phyloP scores from a whole-genome alignment of 352 stramenopile species.

The Phytophthora uliginosa region DNA sequence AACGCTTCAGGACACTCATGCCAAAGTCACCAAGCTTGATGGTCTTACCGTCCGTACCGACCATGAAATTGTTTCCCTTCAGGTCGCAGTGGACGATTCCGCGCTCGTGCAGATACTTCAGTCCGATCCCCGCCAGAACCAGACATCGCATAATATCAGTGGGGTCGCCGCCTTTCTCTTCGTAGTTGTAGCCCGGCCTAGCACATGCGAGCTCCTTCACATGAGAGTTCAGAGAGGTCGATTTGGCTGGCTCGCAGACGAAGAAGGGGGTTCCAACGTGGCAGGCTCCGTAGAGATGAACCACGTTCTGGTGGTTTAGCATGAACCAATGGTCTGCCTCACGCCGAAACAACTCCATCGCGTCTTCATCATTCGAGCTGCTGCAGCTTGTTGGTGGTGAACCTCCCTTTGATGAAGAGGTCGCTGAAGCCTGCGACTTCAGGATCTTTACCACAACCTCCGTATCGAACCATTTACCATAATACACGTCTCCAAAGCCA shows the following conservation, averaged over 20 bases:
- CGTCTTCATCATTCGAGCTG: constrained; percentile 19
- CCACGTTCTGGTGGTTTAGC: constrained; percentile 42
- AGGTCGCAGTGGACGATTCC: constrained; percentile 48
- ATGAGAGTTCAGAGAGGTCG: constrained; percentile 26
- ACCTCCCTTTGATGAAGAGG: background rate
- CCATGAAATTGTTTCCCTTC: constrained; percentile 48
- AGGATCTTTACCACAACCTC: constrained; percentile 44
- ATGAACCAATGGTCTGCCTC: constrained; percentile 45
- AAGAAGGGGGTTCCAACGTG: constrained; percentile 42
- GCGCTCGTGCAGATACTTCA: constrained; percentile 46
- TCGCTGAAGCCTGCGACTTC: constrained; percentile 6
- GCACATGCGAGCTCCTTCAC: constrained; percentile 26
- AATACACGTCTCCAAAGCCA: constrained; percentile 33
- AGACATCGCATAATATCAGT: constrained; percentile 39
- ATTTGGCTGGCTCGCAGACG: constrained; percentile 39
- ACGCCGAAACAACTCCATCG: constrained; percentile 33
- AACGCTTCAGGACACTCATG: constrained; percentile 40
- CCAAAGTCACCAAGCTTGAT: constrained; percentile 47
- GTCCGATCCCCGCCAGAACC: constrained; percentile 33
- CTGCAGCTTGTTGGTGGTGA: constrained; percentile 16
- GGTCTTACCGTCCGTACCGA: constrained; percentile 37
- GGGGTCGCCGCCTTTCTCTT: constrained; percentile 21
- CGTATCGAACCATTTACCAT: constrained; percentile 43
- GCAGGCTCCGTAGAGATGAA: constrained; percentile 45
- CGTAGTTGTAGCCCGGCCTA: constrained; percentile 13